Percentiles rank a stretch among this genome's conserved stretches.
Evolutionary conservation across 2,329 filamentous ascomycete species (phyloP).

Genomic region (Colletotrichum chlorophyti): DNA sequence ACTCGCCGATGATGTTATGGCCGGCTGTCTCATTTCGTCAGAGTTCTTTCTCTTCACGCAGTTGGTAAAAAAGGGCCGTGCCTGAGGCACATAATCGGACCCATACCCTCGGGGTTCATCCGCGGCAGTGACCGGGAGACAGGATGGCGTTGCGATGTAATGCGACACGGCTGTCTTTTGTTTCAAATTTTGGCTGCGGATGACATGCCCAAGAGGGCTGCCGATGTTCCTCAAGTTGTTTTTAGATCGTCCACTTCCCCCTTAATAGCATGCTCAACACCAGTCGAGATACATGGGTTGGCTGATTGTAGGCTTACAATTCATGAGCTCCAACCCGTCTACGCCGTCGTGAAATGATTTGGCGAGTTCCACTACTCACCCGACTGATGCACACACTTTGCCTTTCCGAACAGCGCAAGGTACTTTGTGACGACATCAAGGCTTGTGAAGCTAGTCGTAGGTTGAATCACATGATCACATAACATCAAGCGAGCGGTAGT

Average conservation of each 20-base stretch:
- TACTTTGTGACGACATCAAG: neutral
- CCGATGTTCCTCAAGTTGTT: slow-evolving; percentile 6
- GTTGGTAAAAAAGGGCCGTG: too few relatives aligned
- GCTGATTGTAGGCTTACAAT: too few relatives aligned
- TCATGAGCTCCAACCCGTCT: too few relatives aligned
- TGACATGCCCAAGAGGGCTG: slow-evolving; percentile 2
- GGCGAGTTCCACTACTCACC: neutral
- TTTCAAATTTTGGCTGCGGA: slow-evolving; percentile 20
- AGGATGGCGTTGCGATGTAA: slow-evolving; percentile 17
- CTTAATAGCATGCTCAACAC: too few relatives aligned
- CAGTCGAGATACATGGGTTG: too few relatives aligned
- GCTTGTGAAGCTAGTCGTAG: neutral
- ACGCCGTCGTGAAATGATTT: neutral
- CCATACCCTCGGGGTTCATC: slow-evolving; percentile 25
- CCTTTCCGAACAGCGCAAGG: too few relatives aligned
- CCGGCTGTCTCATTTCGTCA: neutral
- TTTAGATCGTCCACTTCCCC: slow-evolving; percentile 14
- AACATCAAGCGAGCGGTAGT: too few relatives aligned
- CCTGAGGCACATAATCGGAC: slow-evolving; percentile 11
- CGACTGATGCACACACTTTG: slow-evolving; percentile 1
- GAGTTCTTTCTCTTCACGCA: too few relatives aligned
- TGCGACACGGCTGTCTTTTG: slow-evolving; percentile 25
- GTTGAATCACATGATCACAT: slow-evolving; percentile 18
- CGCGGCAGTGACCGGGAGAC: slow-evolving; percentile 4
- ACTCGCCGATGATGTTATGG: neutral